phyloP scores from a whole-genome alignment of 2,329 filamentous ascomycete genomes.

The Aspergillus transmontanensis region DNA sequence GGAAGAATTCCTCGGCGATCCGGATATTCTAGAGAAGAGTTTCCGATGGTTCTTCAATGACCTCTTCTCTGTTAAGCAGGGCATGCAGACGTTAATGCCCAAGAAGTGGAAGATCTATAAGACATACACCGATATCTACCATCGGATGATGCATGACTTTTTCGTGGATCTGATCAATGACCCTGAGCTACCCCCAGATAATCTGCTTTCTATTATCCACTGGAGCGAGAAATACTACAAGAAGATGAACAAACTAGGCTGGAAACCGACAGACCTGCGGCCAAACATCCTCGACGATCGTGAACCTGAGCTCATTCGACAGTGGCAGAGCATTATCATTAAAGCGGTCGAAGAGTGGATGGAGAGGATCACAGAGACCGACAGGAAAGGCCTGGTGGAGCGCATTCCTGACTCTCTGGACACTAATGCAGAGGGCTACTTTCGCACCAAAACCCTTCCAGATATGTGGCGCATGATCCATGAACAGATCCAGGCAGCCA shows the following conservation, averaged over 20 bases:
- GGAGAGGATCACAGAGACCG: conserved; percentile 82
- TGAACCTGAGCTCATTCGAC: conserved; percentile 84
- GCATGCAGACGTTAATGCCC: conserved; percentile 89
- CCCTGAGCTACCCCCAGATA: conserved; percentile 77
- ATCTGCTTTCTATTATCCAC: conserved; percentile 88
- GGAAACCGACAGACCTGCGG: conserved; percentile 71
- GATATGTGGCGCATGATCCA: conserved; percentile 98
- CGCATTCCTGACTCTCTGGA: conserved; percentile 81
- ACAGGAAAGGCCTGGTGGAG: conserved; percentile 78
- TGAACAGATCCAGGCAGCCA: conserved; percentile 85
- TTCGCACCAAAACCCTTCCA: conserved; percentile 86
- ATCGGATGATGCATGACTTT: conserved; percentile 93
- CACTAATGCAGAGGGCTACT: conserved; percentile 83
- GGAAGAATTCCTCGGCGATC: conserved; percentile 79
- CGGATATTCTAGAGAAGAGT: conserved; percentile 78
- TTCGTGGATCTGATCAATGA: conserved; percentile 82
- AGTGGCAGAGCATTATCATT: conserved; percentile 94
- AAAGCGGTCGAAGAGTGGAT: conserved; percentile 97
- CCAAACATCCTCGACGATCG: conserved; percentile 90
- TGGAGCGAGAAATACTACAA: conserved; percentile 96
- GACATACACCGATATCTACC: conserved; percentile 88
- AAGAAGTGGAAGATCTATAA: conserved; percentile 96
- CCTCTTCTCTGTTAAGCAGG: conserved; percentile 88
- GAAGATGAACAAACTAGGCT: conserved; percentile 90
- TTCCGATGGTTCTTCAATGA: conserved; percentile 99